phyloP scores from a whole-genome alignment of 2,329 filamentous ascomycete genomes.

The Penicillium sp. region DNA sequence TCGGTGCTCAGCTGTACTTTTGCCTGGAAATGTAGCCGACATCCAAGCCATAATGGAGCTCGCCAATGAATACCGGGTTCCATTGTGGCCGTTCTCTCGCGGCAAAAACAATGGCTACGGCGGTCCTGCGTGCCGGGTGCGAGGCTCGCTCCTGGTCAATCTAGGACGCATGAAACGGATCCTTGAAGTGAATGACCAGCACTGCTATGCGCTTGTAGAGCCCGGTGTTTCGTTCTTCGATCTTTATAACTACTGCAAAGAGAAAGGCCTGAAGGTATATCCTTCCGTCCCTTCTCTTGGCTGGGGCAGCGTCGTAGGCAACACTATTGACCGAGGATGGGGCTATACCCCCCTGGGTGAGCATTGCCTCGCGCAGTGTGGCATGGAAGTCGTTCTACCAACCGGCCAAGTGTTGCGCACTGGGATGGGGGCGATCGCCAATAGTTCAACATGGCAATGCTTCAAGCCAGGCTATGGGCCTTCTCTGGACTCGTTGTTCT shows the following conservation, averaged over 20 bases:
- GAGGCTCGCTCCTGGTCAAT: slow-evolving; percentile 44
- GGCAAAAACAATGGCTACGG: slow-evolving; percentile 35
- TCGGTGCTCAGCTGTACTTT: too few relatives aligned
- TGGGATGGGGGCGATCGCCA: slow-evolving; percentile 33
- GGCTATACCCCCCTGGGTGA: slow-evolving; percentile 30
- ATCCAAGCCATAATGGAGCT: neutral
- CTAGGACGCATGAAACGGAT: slow-evolving; percentile 34
- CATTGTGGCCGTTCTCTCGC: slow-evolving; percentile 5
- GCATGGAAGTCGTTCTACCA: slow-evolving; percentile 42
- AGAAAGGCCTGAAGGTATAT: slow-evolving; percentile 38
- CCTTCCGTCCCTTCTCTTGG: slow-evolving; percentile 48
- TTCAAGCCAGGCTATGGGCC: slow-evolving; percentile 2
- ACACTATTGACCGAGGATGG: slow-evolving; percentile 48
- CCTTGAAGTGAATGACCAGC: slow-evolving; percentile 28
- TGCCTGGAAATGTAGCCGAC: too few relatives aligned
- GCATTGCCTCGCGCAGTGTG: slow-evolving; percentile 44
- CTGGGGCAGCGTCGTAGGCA: slow-evolving; percentile 49
- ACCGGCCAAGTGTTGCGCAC: slow-evolving; percentile 36
- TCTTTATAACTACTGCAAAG: neutral
- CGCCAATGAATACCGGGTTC: slow-evolving; percentile 3
- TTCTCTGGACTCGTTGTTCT: slow-evolving; percentile 14
- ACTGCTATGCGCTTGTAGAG: slow-evolving; percentile 31
- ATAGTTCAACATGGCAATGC: neutral
- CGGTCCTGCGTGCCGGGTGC: slow-evolving; percentile 43
- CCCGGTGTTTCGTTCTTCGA: slow-evolving; percentile 38